phyloP scores from a whole-genome alignment of 2,329 filamentous ascomycete species.

The Bisporella sp. region DNA sequence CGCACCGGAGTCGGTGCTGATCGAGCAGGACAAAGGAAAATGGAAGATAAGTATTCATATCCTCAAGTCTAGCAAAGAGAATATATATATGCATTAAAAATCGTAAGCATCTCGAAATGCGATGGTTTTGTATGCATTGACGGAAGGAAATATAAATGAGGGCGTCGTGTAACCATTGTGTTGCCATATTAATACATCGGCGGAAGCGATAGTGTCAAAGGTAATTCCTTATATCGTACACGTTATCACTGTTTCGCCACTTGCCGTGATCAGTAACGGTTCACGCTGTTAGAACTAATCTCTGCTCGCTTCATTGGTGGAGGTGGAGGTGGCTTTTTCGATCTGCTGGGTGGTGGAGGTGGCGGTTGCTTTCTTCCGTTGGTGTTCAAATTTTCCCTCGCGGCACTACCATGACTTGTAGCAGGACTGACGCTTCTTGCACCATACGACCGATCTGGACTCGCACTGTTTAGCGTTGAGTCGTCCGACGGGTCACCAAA shows the following conservation, averaged over 20 bases:
- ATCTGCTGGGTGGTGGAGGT: constrained; percentile 52
- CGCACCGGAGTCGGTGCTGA: too few relatives aligned
- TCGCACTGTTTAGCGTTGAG: constrained; percentile 39
- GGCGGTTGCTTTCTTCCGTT: constrained; percentile 46
- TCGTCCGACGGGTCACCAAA: constrained; percentile 45
- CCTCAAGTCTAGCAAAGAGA: too few relatives aligned
- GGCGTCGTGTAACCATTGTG: background rate
- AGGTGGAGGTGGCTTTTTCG: constrained; percentile 60
- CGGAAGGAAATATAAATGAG: too few relatives aligned
- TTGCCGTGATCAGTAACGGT: background rate
- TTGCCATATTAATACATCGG: too few relatives aligned
- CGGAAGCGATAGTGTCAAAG: too few relatives aligned
- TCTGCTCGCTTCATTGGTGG: constrained; percentile 53
- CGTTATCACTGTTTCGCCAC: too few relatives aligned
- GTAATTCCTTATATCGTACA: too few relatives aligned
- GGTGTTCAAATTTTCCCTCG: constrained; percentile 34
- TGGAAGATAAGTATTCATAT: too few relatives aligned
- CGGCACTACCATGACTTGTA: constrained; percentile 41
- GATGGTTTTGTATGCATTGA: too few relatives aligned
- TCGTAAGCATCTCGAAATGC: too few relatives aligned
- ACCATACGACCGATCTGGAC: constrained; percentile 39
- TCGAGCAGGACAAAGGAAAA: too few relatives aligned
- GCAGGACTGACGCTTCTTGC: constrained; percentile 48
- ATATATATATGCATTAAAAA: too few relatives aligned
- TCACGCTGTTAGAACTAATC: constrained; percentile 11